phyloP scores from a whole-genome alignment of 805 yeast species.

The Starmerella ratchasimensis region DNA sequence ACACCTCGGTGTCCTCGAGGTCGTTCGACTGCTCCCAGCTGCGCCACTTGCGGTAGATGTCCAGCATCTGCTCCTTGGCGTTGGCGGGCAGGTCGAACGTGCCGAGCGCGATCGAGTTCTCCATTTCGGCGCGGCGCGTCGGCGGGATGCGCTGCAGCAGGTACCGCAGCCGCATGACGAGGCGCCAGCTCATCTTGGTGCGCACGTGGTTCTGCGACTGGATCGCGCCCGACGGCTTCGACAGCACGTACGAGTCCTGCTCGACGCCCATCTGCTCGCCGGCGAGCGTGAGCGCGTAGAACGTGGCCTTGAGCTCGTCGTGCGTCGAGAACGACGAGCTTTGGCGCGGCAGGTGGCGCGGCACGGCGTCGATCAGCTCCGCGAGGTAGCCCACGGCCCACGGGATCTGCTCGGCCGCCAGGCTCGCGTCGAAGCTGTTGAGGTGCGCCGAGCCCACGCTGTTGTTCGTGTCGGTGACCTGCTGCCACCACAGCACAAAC shows the following conservation, averaged over 20 bases:
- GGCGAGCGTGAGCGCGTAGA: slow-evolving; percentile 25
- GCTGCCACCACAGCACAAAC: slow-evolving; percentile 27
- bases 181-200: slow-evolving; percentile 75
- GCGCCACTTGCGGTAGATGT: slow-evolving; percentile 66
- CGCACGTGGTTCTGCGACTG: slow-evolving; percentile 65
- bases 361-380: slow-evolving; percentile 1
- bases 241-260: slow-evolving; percentile 79
- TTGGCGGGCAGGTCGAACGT: slow-evolving; percentile 36
- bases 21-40: slow-evolving; percentile 55
- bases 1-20: slow-evolving; percentile 20
- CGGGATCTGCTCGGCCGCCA: slow-evolving; percentile 14
- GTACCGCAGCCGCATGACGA: slow-evolving; percentile 66
- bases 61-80: slow-evolving; percentile 43
- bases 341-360: not conserved
- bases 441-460: slow-evolving; percentile 15
- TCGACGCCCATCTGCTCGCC: slow-evolving; percentile 41
- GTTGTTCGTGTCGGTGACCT: slow-evolving; percentile 5
- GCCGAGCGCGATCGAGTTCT: slow-evolving; percentile 24
- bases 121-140: slow-evolving; percentile 33
- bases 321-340: slow-evolving; percentile 1
- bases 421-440: slow-evolving; percentile 11
- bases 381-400: slow-evolving; percentile 11
- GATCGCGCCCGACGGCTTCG: slow-evolving; percentile 74
- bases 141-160: slow-evolving; percentile 41
- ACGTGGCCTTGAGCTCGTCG: slow-evolving; percentile 5